Percentiles rank a stretch among this genome's conserved stretches.
Conservation (phyloP, 441 rosid genomes). For the Bruguiera hainesii region DNA sequence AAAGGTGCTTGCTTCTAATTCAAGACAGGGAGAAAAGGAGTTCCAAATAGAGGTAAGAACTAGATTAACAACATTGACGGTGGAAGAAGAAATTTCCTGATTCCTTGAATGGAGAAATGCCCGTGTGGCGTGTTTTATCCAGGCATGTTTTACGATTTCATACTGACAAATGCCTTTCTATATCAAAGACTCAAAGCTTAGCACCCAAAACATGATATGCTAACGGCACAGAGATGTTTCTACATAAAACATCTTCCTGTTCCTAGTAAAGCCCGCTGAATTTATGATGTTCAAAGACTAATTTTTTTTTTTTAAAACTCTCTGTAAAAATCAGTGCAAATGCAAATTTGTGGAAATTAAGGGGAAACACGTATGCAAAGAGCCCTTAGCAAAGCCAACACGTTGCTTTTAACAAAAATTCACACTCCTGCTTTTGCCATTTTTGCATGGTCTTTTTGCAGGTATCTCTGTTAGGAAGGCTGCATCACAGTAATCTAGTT, state of each 20-base stretch:
- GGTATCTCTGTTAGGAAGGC: constrained; percentile 81
- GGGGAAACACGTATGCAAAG: too few species aligned
- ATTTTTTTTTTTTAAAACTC: too few species aligned
- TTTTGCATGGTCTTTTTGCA: constrained; percentile 22
- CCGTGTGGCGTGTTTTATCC: background rate
- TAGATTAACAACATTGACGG: background rate
- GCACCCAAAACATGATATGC: too few species aligned
- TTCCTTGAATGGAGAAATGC: background rate
- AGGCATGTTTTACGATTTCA: constrained; percentile 1
- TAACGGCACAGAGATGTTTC: too few species aligned
- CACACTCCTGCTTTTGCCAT: too few species aligned
- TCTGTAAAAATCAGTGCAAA: too few species aligned
- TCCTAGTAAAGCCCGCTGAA: too few species aligned
- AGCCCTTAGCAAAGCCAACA: too few species aligned
- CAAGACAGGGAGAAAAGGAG: constrained; percentile 93
- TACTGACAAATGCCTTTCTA: background rate
- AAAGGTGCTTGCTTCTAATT: constrained; percentile 90
- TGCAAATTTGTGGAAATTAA: too few species aligned
- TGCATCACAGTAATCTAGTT: constrained; percentile 96
- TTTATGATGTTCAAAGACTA: too few species aligned
- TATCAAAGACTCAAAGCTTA: background rate
- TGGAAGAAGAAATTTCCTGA: background rate
- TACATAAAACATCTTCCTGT: too few species aligned
- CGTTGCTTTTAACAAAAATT: too few species aligned
- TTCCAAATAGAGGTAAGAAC: constrained; percentile 84